Percentiles rank a stretch among this genome's conserved stretches.
Evolutionary conservation across 805 yeast species (phyloP).

Genomic region (Metschnikowia matae): DNA sequence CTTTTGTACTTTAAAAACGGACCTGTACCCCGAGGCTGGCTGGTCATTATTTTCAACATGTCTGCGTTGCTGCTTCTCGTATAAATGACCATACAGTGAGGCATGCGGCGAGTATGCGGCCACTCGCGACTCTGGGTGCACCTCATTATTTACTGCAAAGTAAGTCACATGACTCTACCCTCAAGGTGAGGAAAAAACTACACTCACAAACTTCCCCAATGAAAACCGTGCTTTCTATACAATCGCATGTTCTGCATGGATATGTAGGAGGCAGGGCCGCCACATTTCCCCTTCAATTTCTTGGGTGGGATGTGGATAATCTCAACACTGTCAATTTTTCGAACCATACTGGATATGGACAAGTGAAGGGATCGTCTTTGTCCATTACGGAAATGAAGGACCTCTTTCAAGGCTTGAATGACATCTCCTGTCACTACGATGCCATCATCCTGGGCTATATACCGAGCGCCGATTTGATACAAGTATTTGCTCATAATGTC

Average conservation of each 20-base stretch:
- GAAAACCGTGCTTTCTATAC: constrained; percentile 47
- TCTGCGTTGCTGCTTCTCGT: neutral
- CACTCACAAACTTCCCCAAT: constrained; percentile 3
- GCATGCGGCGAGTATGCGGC: neutral
- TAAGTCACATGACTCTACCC: constrained; percentile 4
- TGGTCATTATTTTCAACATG: too few relatives aligned
- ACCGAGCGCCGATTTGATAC: constrained; percentile 15
- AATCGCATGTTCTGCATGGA: constrained; percentile 93
- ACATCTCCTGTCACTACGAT: constrained; percentile 15
- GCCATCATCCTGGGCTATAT: constrained; percentile 20
- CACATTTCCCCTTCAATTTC: constrained; percentile 79
- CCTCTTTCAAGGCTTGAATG: constrained; percentile 13
- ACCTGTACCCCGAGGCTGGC: neutral
- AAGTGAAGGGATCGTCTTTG: constrained; percentile 17
- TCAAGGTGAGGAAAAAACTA: neutral
- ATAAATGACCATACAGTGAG: neutral
- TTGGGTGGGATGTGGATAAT: constrained; percentile 91
- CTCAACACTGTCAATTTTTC: constrained; percentile 86
- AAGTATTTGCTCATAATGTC: constrained; percentile 9
- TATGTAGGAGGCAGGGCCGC: constrained; percentile 92
- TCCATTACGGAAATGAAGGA: constrained; percentile 9
- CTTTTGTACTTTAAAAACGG: neutral
- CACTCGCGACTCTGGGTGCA: neutral
- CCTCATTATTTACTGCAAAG: neutral
- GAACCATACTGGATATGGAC: constrained; percentile 88